These are phyloP conservation scores for Pestalotiopsis sp. DNA, from an alignment of 2,329 filamentous ascomycete genomes.

Conservation along the genomic window DNA sequence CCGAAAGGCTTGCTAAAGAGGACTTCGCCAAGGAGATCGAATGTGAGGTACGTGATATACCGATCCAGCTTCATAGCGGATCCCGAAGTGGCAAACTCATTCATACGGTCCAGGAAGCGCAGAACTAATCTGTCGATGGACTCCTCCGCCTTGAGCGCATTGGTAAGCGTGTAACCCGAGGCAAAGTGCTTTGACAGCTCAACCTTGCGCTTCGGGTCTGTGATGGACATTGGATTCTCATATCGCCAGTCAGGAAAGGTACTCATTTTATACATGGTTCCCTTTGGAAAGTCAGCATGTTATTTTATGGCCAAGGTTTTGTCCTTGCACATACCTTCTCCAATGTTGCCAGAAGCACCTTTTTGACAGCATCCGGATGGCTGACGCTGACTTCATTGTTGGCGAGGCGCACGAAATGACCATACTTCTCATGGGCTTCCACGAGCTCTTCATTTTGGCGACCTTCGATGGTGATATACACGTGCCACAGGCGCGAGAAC, in stretches of 20 bases:
- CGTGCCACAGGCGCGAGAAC: constrained; percentile 42
- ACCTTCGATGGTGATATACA: constrained; percentile 36
- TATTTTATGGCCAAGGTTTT: not conserved
- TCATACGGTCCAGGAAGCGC: constrained; percentile 12
- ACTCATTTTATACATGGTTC: constrained; percentile 7
- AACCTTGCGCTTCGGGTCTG: constrained; percentile 17
- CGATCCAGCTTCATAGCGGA: constrained; percentile 16
- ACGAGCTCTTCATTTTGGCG: constrained; percentile 39
- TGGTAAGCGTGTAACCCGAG: constrained; percentile 28
- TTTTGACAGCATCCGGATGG: constrained; percentile 42
- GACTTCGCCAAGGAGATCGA: constrained; percentile 31
- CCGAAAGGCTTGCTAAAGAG: constrained; percentile 29
- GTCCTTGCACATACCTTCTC: constrained; percentile 23
- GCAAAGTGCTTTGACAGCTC: constrained; percentile 30
- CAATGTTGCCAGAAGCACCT: constrained; percentile 36
- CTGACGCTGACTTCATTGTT: constrained; percentile 40
- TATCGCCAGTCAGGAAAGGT: constrained; percentile 19
- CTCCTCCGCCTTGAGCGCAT: constrained; percentile 23
- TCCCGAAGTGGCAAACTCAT: not conserved
- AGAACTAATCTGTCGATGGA: constrained; percentile 11
- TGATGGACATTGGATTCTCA: constrained; percentile 16
- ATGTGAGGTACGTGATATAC: constrained; percentile 22
- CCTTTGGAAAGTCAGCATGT: not conserved
- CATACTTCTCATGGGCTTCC: constrained; percentile 41
- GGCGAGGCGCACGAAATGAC: constrained; percentile 42